Base-by-base conservation (phyloP, 1,284 basidiomycete genomes). In the Cutaneotrichosporon spelunceum region DNA sequence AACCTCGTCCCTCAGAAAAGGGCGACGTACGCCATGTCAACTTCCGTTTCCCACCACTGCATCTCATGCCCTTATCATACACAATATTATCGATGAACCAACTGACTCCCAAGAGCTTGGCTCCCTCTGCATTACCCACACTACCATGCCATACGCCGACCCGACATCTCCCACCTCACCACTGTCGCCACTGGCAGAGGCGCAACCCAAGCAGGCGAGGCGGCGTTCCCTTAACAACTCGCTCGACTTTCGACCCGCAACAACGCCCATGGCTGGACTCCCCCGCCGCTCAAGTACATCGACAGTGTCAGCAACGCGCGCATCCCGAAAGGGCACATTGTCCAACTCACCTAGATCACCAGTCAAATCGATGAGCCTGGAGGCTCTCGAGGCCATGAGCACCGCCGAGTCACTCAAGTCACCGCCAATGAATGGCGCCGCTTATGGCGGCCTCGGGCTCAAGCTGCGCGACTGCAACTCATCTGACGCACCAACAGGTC, bases 131-230 rank as follows among this genome's bases (percentile, higher is more conserved):
- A n/a, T n/a, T 42, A 19, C 19, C 16, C 39, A 53, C 30, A 36
- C 52, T 60, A 71, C 47, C 50, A 79, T 78, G 77, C 76, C 76
- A 13, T 78, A 79, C 74, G 69, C 76, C 13, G 72, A 74, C 47
- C 77, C 77, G 13, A 72, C 70, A 8, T 73, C 73, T 2, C 72
- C 75, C 3, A 45, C 70, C 11, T 60, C 67, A 59, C 11, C 13
- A n/a, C 48, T 39, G 19, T 29, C 26, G 16, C 48, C 48, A 50
- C 26, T 50, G 6, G 26, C 19, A 30, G 26, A 27, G n/a, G 39
- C 39, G 19, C 27, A 16, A 19, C 27, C 48, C 14, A 49, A 44
- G 13, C 24, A 42, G 30, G 8, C 42, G 14, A 23, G 29, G 16
- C 36, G 49, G 21, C 39, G 53, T 39, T 47, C 60, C 47, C 47